Evolutionary conservation across 257 asterid genomes (phyloP), one percentile per base, ranked within the genome.

Genomic region (Lycium ferocissimum): DNA sequence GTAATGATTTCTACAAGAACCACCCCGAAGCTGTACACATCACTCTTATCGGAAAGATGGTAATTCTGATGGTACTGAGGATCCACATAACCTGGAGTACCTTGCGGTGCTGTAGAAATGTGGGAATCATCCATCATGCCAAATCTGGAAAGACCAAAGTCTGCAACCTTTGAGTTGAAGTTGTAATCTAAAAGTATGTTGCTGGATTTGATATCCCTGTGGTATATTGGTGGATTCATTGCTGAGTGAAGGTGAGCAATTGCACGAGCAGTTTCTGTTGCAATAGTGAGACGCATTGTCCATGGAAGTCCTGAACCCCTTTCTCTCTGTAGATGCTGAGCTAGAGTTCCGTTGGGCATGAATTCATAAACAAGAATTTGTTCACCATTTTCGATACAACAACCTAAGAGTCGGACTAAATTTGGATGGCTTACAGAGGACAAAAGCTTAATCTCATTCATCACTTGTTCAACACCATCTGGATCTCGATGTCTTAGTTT

Each of bases 11-110:
- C 99, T n/a, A 96, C 92, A 22, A 96, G 99, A 63, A 96, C 99
- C 17, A 96, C 99, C 11, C 99, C 99, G 17, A 96, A 96, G 53
- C 99, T 96, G 91, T 96, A 96, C 14, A 96, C 99, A 22, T 96
- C 99, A 69, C 99, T 96, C 81, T 94, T 96, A 69, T 96, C 99
- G 3, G 98, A 96, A 18, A 96, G 96, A 86, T 94, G 98, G 93
- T 90, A 96, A 91, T 93, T 96, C 86, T 94, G 99, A 71, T 96
- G 98, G 80, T 96, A 96, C 71, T 96, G 98, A 35, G 99, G 99
- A 72, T 96, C 99, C 4, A 96, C 90, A 84, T 96, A 96, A 66
- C 99, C 99, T 1, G 98, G 99, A 18, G 99, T 95, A 47, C 99
- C 99, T 79, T 95, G 99, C 4, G 99, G 99, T 7, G 99, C 98